phyloP scores from a whole-genome alignment of 768 basidiomycete genomes.

The Tylopilus intermedius region DNA sequence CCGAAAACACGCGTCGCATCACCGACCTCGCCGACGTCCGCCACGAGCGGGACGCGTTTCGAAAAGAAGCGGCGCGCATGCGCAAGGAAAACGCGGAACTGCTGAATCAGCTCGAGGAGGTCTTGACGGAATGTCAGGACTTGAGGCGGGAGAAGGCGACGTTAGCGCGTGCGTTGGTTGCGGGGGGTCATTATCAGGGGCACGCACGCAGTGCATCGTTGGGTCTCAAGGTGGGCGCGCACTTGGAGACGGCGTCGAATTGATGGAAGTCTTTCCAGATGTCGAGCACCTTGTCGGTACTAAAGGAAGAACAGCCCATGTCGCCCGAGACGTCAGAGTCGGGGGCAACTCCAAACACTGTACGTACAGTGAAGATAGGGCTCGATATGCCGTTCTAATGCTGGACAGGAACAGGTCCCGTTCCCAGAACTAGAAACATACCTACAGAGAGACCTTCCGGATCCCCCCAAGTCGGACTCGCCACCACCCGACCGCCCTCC shows the following conservation, averaged over 20 bases:
- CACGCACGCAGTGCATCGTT: no score
- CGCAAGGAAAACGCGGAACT: constrained; percentile 23
- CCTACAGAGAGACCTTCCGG: constrained; percentile 10
- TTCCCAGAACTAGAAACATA: not conserved
- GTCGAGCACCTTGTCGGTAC: not conserved
- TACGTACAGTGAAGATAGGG: not conserved
- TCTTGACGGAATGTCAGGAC: not conserved
- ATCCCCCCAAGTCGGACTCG: constrained; percentile 5
- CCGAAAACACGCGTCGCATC: constrained; percentile 21
- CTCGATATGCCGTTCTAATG: not conserved
- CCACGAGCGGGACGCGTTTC: constrained; percentile 25
- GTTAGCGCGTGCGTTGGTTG: no score
- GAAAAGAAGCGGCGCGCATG: constrained; percentile 16
- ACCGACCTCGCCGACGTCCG: constrained; percentile 25
- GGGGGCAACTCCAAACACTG: not conserved
- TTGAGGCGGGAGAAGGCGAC: no score
- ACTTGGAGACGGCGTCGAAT: no score
- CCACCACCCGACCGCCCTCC: not conserved
- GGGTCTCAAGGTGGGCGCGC: no score
- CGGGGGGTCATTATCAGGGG: no score
- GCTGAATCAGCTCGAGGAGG: constrained; percentile 18
- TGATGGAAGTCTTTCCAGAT: not conserved
- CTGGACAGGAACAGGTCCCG: constrained; percentile 5
- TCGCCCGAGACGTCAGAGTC: not conserved
- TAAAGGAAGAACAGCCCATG: constrained; percentile 5